Evolutionary conservation across 1,284 basidiomycete genomes (phyloP), one percentile per base, ranked within the genome.

Genomic region (Marasmius sp.): DNA sequence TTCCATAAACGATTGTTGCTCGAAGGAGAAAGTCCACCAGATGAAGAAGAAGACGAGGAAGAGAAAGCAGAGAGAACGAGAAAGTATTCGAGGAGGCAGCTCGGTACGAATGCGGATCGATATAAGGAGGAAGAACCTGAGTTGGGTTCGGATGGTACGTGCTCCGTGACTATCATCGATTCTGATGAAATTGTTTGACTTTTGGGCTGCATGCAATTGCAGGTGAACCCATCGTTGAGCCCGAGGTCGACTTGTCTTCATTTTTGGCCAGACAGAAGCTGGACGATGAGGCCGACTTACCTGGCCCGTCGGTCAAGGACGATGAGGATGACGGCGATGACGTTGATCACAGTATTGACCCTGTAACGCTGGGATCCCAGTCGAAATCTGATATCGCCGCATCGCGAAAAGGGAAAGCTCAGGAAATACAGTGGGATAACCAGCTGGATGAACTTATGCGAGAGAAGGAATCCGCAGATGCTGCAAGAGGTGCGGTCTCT

Each of bases 391-490:
- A 70, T 10, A 63, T 64, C 0, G 59, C 62, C 0, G 69, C 67
- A 7, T 74, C 80, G 0, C 80, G 77, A 69, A 92, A 92, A 69
- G 89, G 89, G 0, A 87, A 84, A 54, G 72, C 86, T 0, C 80
- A 86, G 64, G 73, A 81, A 54, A 83, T 92, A 18, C 81, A 84
- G 59, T 92, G 90, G 90, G 84, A 89, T 66, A 76, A 80, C 0
- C 75, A 81, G 34, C 73, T 92, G 2, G 88, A 91, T 52, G 77
- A 82, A 50, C 77, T 93, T 77, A 82, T 75, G 45, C 79, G 82
- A 22, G 89, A 91, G 64, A 92, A 92, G 67, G 82, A 83, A 3
- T 80, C 81, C 3, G 89, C 90, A 0, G 89, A 92, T 62, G 90
- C 91, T 27, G 82, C 82, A 39, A 79, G 90, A 80, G 91, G 91